These are phyloP conservation scores for Sodiomyces alkalinus DNA, from an alignment of 2,329 filamentous ascomycete genomes.

Conservation along the genomic window DNA sequence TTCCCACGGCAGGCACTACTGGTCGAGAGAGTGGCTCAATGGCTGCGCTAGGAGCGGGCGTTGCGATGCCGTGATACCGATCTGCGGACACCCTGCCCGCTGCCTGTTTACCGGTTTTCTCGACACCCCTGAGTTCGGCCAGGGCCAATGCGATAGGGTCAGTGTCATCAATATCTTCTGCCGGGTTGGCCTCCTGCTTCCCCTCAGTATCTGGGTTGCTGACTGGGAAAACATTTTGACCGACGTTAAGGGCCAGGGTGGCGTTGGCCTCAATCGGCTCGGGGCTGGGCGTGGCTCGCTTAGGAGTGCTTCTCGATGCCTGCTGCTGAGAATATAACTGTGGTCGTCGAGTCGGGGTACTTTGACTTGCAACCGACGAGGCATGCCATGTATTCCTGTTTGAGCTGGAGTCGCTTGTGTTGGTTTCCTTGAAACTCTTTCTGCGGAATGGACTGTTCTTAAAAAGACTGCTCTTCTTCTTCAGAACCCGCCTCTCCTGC, in stretches of 20 bases:
- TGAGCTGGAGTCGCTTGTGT: conserved; percentile 21
- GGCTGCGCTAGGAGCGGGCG: conserved; percentile 51
- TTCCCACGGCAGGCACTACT: conserved; percentile 20
- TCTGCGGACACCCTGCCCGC: conserved; percentile 84
- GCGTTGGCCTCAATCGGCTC: conserved; percentile 84
- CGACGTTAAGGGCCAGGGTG: conserved; percentile 84
- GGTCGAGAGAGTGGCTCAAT: conserved; percentile 25
- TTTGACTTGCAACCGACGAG: conserved; percentile 9
- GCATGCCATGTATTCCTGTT: conserved; percentile 47
- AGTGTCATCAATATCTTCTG: conserved; percentile 40
- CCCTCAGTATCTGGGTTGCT: conserved; percentile 56
- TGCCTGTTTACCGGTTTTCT: conserved; percentile 61
- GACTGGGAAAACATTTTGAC: conserved; percentile 92
- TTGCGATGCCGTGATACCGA: conserved; percentile 83
- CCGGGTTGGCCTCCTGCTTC: conserved; percentile 17
- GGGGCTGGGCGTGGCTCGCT: conserved; percentile 44
- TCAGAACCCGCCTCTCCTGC: conserved; percentile 49
- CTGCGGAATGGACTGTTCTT: conserved; percentile 84
- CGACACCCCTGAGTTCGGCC: conserved; percentile 78
- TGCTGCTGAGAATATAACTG: conserved; percentile 24
- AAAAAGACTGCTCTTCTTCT: conserved; percentile 76
- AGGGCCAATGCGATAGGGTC: conserved; percentile 89
- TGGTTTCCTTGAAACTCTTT: conserved; percentile 70
- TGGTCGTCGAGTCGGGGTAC: conserved; percentile 20
- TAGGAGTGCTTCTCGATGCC: conserved; percentile 19